These are phyloP conservation scores for Monilinia fructicola DNA, from an alignment of 2,329 filamentous ascomycete genomes.

Conservation along the genomic window DNA sequence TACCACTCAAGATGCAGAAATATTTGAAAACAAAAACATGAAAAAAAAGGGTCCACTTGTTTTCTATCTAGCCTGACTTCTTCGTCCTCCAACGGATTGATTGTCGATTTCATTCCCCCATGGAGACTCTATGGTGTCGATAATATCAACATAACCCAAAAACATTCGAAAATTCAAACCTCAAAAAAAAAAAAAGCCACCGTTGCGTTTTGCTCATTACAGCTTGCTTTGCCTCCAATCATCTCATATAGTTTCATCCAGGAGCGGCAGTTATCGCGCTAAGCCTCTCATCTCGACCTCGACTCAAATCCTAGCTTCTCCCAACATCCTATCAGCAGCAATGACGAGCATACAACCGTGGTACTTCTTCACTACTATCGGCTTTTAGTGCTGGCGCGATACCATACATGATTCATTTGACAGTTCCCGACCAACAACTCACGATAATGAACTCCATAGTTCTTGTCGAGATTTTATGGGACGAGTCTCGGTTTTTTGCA, in stretches of 20 bases:
- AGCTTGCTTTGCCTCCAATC: too few species aligned
- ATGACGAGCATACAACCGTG: background rate
- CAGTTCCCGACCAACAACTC: background rate
- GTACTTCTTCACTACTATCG: background rate
- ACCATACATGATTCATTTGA: background rate
- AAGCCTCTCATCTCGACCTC: background rate
- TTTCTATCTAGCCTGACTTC: background rate
- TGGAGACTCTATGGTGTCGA: background rate
- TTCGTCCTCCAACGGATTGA: background rate
- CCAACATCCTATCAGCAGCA: background rate
- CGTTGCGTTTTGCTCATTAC: background rate
- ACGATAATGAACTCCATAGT: background rate
- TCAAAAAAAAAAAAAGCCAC: background rate
- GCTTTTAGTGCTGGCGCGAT: background rate
- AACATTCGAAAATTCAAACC: background rate
- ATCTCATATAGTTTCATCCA: background rate
- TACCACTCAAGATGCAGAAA: background rate
- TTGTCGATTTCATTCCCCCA: background rate
- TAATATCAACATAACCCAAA: background rate
- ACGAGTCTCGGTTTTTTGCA: background rate
- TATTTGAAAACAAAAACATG: background rate
- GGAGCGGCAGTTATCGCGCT: background rate
- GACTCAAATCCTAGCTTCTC: too few species aligned
- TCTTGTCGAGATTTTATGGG: background rate
- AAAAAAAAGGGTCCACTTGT: background rate